phyloP scores from a whole-genome alignment of 1,284 basidiomycete species.

The Earliella scabrosa region DNA sequence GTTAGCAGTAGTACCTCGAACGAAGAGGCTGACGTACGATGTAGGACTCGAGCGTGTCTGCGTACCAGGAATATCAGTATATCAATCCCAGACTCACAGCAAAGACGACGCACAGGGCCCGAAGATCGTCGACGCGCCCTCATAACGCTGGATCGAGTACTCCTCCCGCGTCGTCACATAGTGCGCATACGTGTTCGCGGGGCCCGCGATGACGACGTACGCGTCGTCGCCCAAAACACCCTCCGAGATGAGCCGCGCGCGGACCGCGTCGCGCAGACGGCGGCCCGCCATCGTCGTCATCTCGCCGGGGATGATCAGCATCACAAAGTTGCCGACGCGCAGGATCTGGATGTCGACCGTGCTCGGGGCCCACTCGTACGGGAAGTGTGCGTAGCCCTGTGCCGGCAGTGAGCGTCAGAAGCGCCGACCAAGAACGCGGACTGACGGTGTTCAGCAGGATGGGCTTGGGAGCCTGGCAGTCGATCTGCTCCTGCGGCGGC shows the following conservation, averaged over 20 bases:
- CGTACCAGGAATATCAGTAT: slow-evolving; percentile 3
- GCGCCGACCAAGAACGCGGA: too few species aligned
- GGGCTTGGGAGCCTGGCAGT: slow-evolving; percentile 82
- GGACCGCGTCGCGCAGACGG: slow-evolving; percentile 56
- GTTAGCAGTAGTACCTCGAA: too few species aligned
- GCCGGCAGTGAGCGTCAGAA: not conserved
- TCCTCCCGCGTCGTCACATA: slow-evolving; percentile 80
- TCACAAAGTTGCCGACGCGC: slow-evolving; percentile 79
- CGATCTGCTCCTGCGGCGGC: slow-evolving; percentile 62
- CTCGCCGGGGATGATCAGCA: slow-evolving; percentile 77
- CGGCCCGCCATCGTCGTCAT: slow-evolving; percentile 62
- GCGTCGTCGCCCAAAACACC: slow-evolving; percentile 67
- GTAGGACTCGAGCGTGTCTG: slow-evolving; percentile 79
- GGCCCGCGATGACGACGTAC: slow-evolving; percentile 78
- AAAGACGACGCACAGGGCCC: slow-evolving; percentile 64
- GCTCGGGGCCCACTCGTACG: slow-evolving; percentile 79
- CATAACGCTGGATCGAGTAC: slow-evolving; percentile 79
- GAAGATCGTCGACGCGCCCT: slow-evolving; percentile 82
- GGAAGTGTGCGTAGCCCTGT: slow-evolving; percentile 66
- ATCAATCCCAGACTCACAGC: not conserved
- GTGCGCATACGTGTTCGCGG: slow-evolving; percentile 81
- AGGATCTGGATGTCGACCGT: slow-evolving; percentile 83
- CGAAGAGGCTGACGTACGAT: too few species aligned
- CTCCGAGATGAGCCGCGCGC: slow-evolving; percentile 62
- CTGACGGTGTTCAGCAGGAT: slow-evolving; percentile 74